A percentile compares a stretch with the other conserved stretches of the same genome.
These are phyloP conservation scores for Entelexis paramagnoliae DNA, from an alignment of 1,139 yeast species.

Conservation along the genomic window DNA sequence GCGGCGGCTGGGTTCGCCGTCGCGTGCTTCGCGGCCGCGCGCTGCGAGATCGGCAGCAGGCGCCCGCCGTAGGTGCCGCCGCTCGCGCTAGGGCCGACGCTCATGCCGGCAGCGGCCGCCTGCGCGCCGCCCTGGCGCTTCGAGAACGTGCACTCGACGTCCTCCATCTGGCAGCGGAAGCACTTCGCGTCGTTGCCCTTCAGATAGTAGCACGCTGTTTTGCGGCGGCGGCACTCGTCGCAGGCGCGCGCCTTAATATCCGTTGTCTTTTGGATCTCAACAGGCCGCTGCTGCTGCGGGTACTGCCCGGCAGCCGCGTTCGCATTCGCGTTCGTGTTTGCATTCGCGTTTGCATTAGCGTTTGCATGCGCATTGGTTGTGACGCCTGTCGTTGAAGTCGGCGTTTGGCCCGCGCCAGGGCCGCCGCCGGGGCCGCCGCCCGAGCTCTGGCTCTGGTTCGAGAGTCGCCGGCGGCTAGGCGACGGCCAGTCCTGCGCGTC, in stretches of 20 bases:
- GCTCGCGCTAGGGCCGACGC: not conserved
- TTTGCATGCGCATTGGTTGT: too few species aligned
- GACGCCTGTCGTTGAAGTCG: too few species aligned
- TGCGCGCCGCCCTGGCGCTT: slow-evolving; percentile 5
- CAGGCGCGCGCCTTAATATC: slow-evolving; percentile 27
- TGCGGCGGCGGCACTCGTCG: slow-evolving; percentile 30
- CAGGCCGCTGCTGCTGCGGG: not conserved
- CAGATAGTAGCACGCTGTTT: slow-evolving; percentile 33
- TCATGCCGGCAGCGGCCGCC: not conserved
- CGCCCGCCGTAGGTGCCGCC: not conserved
- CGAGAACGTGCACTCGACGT: slow-evolving; percentile 32
- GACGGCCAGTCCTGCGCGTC: not conserved
- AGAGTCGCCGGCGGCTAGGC: not conserved
- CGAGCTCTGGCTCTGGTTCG: not conserved
- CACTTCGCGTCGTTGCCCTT: slow-evolving; percentile 30
- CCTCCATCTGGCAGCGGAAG: slow-evolving; percentile 31
- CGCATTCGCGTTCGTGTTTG: too few species aligned
- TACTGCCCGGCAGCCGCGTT: not conserved
- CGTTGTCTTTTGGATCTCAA: slow-evolving; percentile 23
- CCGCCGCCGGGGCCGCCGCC: not conserved
- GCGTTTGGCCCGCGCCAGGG: too few species aligned
- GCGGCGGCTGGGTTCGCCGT: slow-evolving; percentile 10
- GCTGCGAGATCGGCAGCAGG: slow-evolving; percentile 15
- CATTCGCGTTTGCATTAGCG: too few species aligned
- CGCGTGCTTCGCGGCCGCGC: slow-evolving; percentile 7